Base-by-base conservation (phyloP, 352 stramenopile genomes). In the Pythium myriotylum region DNA sequence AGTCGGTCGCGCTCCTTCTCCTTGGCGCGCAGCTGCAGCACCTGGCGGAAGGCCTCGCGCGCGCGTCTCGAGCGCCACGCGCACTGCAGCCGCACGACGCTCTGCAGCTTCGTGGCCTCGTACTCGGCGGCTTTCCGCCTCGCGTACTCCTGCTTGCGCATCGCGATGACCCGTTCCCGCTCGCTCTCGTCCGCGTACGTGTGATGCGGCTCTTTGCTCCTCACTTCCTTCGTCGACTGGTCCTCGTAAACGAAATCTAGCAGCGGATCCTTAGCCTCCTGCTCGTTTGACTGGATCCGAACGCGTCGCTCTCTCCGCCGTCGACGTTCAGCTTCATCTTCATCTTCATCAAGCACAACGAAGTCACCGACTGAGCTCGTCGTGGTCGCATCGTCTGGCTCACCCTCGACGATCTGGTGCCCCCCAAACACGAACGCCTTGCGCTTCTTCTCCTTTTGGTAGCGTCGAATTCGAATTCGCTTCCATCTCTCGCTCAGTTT, bases 51-150 rank as follows among this genome's bases (percentile, higher is more conserved):
- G 8, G 76, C 68, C 22, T 81, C 69, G 0, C 82, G 68, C 12
- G 84, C 84, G 1, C 82, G 77, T 55, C 88, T 90, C 29, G 68
- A 84, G 10, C 84, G 77, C 77, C 79, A 94, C 4, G 84, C 84
- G 42, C 84, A 92, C 77, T 94, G 84, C 4, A 93, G 68, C 19
- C 68, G 73, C n/a, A 94, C 52, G 47, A 82, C 72, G 45, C 77
- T 86, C 23, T 57, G 59, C 4, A 91, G 65, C 47, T 79, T 75
- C 53, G 79, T 88, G 14, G 26, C 52, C 14, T 84, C 69, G 49
- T 84, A 79, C 53, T 76, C 63, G 1, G 37, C 39, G 13, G 63
- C 57, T 14, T 83, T 71, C 17, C 65, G 60, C 1, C 54, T 33
- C 20, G 76, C 65, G 35, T 77, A 86, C 13, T 61, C 68, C 52